Evolutionary conservation across 495 filamentous ascomycete species (phyloP).

Genomic region (Stereocaulon alpinum): DNA sequence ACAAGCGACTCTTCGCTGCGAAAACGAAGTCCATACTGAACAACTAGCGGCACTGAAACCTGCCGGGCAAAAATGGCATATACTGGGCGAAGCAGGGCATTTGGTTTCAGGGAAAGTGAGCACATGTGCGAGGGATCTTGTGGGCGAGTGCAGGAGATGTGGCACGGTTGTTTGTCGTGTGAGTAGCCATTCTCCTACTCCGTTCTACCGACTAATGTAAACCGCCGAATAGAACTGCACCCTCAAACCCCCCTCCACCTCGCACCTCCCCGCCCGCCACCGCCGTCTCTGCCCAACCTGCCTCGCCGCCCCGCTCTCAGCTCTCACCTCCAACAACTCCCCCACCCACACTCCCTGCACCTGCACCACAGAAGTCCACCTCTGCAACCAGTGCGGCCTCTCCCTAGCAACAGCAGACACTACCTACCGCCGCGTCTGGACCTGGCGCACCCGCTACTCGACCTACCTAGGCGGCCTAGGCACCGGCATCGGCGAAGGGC

Average conservation of each 20-base stretch:
- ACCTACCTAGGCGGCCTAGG: slow-evolving; percentile 70
- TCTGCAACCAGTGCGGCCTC: slow-evolving; percentile 71
- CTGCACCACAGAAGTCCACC: slow-evolving; percentile 60
- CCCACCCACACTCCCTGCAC: slow-evolving; percentile 48
- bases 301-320: slow-evolving; percentile 50
- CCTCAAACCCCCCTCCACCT: slow-evolving; percentile 57
- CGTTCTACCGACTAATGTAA: not conserved
- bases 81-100: slow-evolving; percentile 31
- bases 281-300: slow-evolving; percentile 71
- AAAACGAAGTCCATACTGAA: slow-evolving; percentile 43
- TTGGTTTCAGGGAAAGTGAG: slow-evolving; percentile 56
- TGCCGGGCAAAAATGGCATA: slow-evolving; percentile 25
- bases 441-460: slow-evolving; percentile 78
- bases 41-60: slow-evolving; percentile 22
- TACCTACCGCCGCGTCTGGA: slow-evolving; percentile 73
- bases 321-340: slow-evolving; percentile 14
- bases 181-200: slow-evolving; percentile 22
- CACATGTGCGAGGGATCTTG: slow-evolving; percentile 75
- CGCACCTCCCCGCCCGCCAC: slow-evolving; percentile 54
- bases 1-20: slow-evolving; percentile 65
- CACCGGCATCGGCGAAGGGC: slow-evolving; percentile 78
- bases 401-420: slow-evolving; percentile 56
- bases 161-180: slow-evolving; percentile 69
- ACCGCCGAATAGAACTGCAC: slow-evolving; percentile 59
- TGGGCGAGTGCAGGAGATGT: slow-evolving; percentile 70